phyloP scores from a whole-genome alignment of 2,329 filamentous ascomycete genomes.

The Exophiala calicioides region DNA sequence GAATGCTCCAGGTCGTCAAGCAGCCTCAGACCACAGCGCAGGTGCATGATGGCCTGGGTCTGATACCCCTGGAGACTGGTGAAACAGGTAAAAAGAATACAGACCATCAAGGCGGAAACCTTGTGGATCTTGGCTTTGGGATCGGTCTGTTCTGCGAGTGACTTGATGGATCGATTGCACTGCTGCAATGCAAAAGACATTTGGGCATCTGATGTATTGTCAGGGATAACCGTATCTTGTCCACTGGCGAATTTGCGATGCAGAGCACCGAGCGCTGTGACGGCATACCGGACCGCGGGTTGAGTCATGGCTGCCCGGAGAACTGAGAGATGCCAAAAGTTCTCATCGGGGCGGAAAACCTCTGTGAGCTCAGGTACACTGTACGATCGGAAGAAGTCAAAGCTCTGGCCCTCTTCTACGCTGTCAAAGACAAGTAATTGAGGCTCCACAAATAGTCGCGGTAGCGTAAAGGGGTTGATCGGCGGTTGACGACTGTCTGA shows the following conservation, averaged over 20 bases:
- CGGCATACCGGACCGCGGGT: constrained; percentile 8
- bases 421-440: constrained; percentile 14
- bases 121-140: constrained; percentile 4
- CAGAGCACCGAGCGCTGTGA: constrained; percentile 11
- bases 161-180: constrained; percentile 14
- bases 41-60: constrained; percentile 13
- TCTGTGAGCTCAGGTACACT: constrained; percentile 10
- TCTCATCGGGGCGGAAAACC: constrained; percentile 11
- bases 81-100: constrained; percentile 13
- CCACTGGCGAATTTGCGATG: constrained; percentile 8
- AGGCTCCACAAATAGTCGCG: constrained; percentile 1
- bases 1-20: constrained; percentile 5
- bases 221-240: constrained; percentile 5
- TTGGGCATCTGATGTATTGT: constrained; percentile 8
- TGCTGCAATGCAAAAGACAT: constrained; percentile 11
- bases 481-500: too few species aligned
- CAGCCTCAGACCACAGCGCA: constrained; percentile 8
- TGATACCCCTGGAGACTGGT: constrained; percentile 13
- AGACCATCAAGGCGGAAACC: constrained; percentile 5
- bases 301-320: constrained; percentile 15
- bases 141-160: constrained; percentile 1
- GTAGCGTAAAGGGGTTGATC: not conserved
- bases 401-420: constrained; percentile 8
- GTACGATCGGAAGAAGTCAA: constrained; percentile 9
- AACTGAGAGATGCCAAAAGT: constrained; percentile 11